Conservation (phyloP, 2,329 filamentous ascomycete species). For the Cladosporium austrohemisphaericum region DNA sequence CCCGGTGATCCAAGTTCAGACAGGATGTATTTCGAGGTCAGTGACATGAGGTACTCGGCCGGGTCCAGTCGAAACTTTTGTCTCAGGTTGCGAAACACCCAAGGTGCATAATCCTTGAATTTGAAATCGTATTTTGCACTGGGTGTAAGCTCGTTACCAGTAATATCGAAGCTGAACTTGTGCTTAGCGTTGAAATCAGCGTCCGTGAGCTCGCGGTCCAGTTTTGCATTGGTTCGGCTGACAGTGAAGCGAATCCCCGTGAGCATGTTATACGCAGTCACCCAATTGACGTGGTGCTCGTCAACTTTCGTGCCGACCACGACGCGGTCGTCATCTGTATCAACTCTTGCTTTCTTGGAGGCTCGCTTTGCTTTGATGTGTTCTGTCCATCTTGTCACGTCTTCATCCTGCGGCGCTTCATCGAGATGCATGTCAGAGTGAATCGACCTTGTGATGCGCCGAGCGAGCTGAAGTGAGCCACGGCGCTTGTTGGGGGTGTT, state of each 20-base stretch:
- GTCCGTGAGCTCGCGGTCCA: conserved; percentile 84
- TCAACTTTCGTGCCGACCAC: conserved; percentile 97
- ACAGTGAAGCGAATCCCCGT: conserved; percentile 97
- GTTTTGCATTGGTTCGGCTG: conserved; percentile 92
- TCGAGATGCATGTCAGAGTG: conserved; percentile 74
- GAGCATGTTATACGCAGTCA: conserved; percentile 98
- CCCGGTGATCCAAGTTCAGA: conserved; percentile 95
- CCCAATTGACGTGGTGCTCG: conserved; percentile 94
- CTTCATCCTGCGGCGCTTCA: conserved; percentile 77
- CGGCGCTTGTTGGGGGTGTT: conserved; percentile 62
- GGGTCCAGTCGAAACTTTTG: conserved; percentile 86
- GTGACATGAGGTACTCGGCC: conserved; percentile 94
- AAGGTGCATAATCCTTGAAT: conserved; percentile 99
- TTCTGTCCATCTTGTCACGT: conserved; percentile 88
- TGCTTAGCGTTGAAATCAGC: conserved; percentile 91
- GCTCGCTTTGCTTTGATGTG: conserved; percentile 87
- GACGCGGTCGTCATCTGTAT: conserved; percentile 87
- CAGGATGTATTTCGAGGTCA: conserved; percentile 97
- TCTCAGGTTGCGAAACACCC: conserved; percentile 93
- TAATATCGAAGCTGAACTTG: conserved; percentile 98
- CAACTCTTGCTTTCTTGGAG: conserved; percentile 75
- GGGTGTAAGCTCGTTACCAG: conserved; percentile 93
- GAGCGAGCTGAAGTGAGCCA: conserved; percentile 76
- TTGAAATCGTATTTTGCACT: conserved; percentile 99
- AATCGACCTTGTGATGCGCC: conserved; percentile 78